Conservation (phyloP, 306 rosid species). For the Corylus avellana region DNA sequence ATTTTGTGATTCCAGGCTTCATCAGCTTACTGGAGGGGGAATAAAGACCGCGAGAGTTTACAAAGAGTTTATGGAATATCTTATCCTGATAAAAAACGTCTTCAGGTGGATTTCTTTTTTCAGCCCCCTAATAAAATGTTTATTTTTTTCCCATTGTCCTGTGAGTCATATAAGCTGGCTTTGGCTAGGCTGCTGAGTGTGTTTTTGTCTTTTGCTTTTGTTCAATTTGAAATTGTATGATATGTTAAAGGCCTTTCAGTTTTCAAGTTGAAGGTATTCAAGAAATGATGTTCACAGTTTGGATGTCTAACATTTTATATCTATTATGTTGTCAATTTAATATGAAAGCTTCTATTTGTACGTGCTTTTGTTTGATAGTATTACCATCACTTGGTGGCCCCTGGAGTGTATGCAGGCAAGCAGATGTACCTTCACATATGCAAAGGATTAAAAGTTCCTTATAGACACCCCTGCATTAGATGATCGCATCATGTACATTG, state of each 20-base stretch:
- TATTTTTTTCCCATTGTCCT: not conserved
- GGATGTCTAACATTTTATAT: not conserved
- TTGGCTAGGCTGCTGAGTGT: not conserved
- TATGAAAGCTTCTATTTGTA: not conserved
- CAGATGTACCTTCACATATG: not conserved
- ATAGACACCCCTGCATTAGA: not conserved
- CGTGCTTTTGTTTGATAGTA: not conserved
- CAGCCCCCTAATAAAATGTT: not conserved
- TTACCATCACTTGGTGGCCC: not conserved
- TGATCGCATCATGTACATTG: not conserved
- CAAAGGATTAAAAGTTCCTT: not conserved
- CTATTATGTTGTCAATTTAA: not conserved
- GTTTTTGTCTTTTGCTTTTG: not conserved
- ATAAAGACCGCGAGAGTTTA: slow-evolving; percentile 86
- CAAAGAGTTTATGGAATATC: slow-evolving; percentile 98
- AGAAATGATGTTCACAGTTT: not conserved
- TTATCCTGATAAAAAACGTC: slow-evolving; percentile 85
- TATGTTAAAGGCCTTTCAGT: not conserved
- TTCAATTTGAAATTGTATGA: not conserved
- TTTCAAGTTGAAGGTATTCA: not conserved
- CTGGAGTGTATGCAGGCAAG: not conserved
- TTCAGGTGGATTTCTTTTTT: slow-evolving; percentile 61
- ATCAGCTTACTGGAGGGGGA: slow-evolving; percentile 97
- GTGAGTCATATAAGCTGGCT: not conserved
- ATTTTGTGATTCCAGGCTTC: slow-evolving; percentile 73